Conservation (phyloP, 176 grass and related monocot genomes). For the Typha latifolia region DNA sequence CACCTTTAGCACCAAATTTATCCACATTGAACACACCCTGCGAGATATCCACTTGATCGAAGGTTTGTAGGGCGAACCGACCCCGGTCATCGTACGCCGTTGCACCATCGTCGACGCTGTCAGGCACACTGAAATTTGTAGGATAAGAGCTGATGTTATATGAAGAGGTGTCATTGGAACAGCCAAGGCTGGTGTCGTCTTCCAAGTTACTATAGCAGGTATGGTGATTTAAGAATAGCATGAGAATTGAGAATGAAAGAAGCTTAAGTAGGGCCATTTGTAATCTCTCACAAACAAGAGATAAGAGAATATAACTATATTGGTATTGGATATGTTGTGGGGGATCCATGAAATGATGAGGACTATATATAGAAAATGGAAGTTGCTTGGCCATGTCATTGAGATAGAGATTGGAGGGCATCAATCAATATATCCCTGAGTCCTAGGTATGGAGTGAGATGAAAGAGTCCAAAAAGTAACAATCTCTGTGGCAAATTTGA, state of each 20-base stretch:
- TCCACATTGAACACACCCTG: constrained; percentile 32
- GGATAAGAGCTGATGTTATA: neutral
- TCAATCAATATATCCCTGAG: neutral
- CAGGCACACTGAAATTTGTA: neutral
- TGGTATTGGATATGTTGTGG: neutral
- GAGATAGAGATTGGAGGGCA: neutral
- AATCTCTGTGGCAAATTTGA: neutral
- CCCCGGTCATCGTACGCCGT: no score
- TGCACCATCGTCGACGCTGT: no score
- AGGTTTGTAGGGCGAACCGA: neutral
- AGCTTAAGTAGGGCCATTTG: constrained; percentile 1
- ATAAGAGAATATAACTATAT: neutral
- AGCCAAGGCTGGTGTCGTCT: neutral
- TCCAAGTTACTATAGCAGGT: neutral
- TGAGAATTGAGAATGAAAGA: neutral
- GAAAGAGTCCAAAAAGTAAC: neutral
- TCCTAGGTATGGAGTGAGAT: neutral
- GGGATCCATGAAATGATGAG: neutral
- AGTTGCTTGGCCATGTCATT: neutral
- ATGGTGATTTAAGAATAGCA: neutral
- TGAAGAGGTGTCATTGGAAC: neutral
- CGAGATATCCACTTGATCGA: neutral
- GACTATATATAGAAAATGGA: neutral
- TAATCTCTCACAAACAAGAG: neutral
- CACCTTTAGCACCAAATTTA: constrained; percentile 36